Percentiles rank a stretch among this genome's conserved stretches.
Evolutionary conservation across 2,329 filamentous ascomycete species (phyloP).

Genomic region (Colletotrichum tanaceti): DNA sequence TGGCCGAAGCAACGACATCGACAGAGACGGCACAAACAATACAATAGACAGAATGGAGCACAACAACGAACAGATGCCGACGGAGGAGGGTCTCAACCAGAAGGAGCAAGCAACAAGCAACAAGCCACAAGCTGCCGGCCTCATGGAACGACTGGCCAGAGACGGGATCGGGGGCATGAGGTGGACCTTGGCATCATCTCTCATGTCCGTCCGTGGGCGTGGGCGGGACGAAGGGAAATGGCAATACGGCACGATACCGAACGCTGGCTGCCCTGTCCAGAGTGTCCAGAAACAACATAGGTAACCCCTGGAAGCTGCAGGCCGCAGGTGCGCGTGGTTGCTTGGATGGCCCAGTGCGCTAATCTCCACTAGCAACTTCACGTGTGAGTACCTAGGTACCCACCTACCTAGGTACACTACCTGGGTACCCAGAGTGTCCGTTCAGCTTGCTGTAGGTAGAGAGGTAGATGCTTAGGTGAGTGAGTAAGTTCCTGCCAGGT

Average conservation of each 20-base stretch:
- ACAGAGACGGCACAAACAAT: not conserved
- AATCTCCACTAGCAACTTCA: slow-evolving; percentile 3
- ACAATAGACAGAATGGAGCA: not conserved
- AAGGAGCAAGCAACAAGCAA: too few relatives aligned
- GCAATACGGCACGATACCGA: not conserved
- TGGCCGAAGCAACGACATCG: slow-evolving; percentile 4
- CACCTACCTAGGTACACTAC: too few relatives aligned
- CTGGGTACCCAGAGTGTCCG: too few relatives aligned
- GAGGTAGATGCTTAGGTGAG: too few relatives aligned
- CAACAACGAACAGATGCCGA: not conserved
- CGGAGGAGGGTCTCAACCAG: too few relatives aligned
- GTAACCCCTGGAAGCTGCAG: slow-evolving; percentile 4
- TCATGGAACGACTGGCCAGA: not conserved
- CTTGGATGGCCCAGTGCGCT: slow-evolving; percentile 24
- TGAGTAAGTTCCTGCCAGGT: too few relatives aligned
- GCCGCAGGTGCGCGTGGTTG: slow-evolving; percentile 27
- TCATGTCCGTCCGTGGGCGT: slow-evolving; percentile 1
- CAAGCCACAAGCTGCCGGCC: not conserved
- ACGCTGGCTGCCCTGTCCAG: not conserved
- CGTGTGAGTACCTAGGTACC: too few relatives aligned
- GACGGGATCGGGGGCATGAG: not conserved
- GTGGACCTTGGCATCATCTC: slow-evolving; percentile 6
- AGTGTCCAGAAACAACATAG: not conserved
- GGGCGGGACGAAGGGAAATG: not conserved
- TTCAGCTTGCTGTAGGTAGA: too few relatives aligned